phyloP scores from a whole-genome alignment of 2,329 filamentous ascomycete species.

The Fusarium neocosmosporiellum region DNA sequence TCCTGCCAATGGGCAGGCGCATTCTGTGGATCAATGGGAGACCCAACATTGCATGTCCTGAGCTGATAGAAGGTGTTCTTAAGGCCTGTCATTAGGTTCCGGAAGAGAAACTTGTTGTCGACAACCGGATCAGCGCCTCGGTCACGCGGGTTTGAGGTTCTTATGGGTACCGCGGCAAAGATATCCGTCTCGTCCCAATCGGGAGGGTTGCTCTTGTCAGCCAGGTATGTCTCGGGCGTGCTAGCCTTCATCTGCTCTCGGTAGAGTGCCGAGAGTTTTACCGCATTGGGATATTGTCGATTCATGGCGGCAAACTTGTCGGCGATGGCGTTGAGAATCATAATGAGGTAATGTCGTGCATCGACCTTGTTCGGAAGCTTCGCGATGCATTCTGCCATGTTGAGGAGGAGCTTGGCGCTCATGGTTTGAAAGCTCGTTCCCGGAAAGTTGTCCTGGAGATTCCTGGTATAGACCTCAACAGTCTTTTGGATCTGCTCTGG shows the following conservation, averaged over 20 bases:
- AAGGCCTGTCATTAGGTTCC: conserved; percentile 92
- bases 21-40: conserved; percentile 78
- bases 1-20: conserved; percentile 94
- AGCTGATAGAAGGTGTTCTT: conserved; percentile 98
- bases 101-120: conserved; percentile 98
- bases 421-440: conserved; percentile 99
- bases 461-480: conserved; percentile 96
- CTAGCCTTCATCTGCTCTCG: conserved; percentile 73
- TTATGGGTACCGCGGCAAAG: conserved; percentile 95
- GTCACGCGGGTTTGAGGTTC: conserved; percentile 90
- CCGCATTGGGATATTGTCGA: conserved; percentile 91
- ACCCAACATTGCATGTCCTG: conserved; percentile 83
- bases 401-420: conserved; percentile 96
- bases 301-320: conserved; percentile 99
- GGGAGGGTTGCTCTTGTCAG: conserved; percentile 81
- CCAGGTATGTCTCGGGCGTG: conserved; percentile 81
- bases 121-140: conserved; percentile 89
- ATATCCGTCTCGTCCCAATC: conserved; percentile 99
- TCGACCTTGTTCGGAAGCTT: conserved; percentile 94
- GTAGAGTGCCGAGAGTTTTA: conserved; percentile 87
- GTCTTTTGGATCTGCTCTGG: conserved; percentile 95
- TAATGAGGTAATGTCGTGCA: conserved; percentile 93
- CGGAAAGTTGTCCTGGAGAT: conserved; percentile 93
- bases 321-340: conserved; percentile 97
- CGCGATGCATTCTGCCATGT: conserved; percentile 98